phyloP scores from a whole-genome alignment of 345 rosid species.

The Linum lewisii region DNA sequence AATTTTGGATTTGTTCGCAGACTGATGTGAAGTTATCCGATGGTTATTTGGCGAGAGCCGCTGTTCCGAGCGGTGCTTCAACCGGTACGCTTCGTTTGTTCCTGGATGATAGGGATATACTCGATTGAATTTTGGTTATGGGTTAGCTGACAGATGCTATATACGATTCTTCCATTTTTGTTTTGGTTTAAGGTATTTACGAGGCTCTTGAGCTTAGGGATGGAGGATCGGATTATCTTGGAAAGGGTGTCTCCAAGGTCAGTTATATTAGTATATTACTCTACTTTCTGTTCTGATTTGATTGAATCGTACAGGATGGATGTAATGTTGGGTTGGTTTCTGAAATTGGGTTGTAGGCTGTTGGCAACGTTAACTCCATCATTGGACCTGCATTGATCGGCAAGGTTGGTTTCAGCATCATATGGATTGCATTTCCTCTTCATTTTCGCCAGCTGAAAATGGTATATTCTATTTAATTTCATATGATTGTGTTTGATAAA shows the following conservation, averaged over 20 bases:
- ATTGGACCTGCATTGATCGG: slow-evolving; percentile 62
- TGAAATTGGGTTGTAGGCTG: slow-evolving; percentile 30
- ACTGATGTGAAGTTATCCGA: slow-evolving; percentile 39
- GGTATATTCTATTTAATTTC: not conserved
- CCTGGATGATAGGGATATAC: too few species aligned
- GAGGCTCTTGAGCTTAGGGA: slow-evolving; percentile 63
- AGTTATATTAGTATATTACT: not conserved
- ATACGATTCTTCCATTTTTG: slow-evolving; percentile 2
- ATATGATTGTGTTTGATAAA: not conserved
- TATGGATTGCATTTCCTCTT: not conserved
- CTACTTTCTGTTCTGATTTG: too few species aligned
- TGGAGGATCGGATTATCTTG: slow-evolving; percentile 59
- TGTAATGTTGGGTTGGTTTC: not conserved
- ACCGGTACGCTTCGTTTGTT: slow-evolving; percentile 29
- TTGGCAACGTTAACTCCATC: slow-evolving; percentile 42
- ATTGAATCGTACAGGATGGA: too few species aligned
- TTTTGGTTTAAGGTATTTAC: slow-evolving; percentile 35
- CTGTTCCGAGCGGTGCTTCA: slow-evolving; percentile 73
- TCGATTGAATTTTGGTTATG: too few species aligned
- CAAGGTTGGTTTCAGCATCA: slow-evolving; percentile 30
- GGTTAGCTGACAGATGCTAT: not conserved
- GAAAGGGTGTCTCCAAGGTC: slow-evolving; percentile 66
- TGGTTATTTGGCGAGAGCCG: slow-evolving; percentile 40
- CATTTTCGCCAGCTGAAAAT: not conserved
- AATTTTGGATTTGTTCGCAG: slow-evolving; percentile 19